Conservation (phyloP, 148 eudicot species). For the Pharnaceum exiguum region DNA sequence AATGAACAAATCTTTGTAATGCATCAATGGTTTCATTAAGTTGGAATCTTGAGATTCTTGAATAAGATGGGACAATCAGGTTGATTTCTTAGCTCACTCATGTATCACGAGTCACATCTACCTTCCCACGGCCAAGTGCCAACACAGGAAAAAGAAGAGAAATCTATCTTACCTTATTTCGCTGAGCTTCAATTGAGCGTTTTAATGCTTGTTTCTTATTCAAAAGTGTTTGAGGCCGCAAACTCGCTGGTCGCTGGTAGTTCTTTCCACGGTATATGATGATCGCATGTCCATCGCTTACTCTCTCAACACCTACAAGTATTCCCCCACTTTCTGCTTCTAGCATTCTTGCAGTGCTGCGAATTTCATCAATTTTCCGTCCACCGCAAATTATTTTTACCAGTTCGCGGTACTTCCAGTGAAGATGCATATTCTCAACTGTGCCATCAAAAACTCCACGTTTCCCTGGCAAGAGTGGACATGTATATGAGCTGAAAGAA, state of each 20-base stretch:
- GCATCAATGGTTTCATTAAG: too few species aligned
- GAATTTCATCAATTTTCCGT: conserved; percentile 62
- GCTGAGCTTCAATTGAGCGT: conserved; percentile 78
- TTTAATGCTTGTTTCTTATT: conserved; percentile 87
- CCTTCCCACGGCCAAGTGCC: too few species aligned
- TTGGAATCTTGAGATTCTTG: too few species aligned
- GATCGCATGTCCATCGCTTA: conserved; percentile 71
- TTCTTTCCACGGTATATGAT: conserved; percentile 96
- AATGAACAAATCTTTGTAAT: too few species aligned
- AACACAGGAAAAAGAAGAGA: background rate
- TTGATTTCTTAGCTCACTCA: too few species aligned
- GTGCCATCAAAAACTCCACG: conserved; percentile 99
- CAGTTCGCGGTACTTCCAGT: conserved; percentile 98
- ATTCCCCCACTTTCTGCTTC: conserved; percentile 97
- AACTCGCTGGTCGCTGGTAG: conserved; percentile 68
- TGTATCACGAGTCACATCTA: too few species aligned
- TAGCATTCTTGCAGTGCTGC: conserved; percentile 49
- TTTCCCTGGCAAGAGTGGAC: conserved; percentile 54
- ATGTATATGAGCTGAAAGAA: background rate
- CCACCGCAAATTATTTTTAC: conserved; percentile 85
- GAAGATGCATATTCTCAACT: conserved; percentile 97
- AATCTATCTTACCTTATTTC: conserved; percentile 50
- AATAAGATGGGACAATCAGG: too few species aligned
- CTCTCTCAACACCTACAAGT: conserved; percentile 78
- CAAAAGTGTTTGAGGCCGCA: conserved; percentile 79